Evolutionary conservation across 1,284 basidiomycete genomes (phyloP).

Genomic region (Fomitopsis betulina): DNA sequence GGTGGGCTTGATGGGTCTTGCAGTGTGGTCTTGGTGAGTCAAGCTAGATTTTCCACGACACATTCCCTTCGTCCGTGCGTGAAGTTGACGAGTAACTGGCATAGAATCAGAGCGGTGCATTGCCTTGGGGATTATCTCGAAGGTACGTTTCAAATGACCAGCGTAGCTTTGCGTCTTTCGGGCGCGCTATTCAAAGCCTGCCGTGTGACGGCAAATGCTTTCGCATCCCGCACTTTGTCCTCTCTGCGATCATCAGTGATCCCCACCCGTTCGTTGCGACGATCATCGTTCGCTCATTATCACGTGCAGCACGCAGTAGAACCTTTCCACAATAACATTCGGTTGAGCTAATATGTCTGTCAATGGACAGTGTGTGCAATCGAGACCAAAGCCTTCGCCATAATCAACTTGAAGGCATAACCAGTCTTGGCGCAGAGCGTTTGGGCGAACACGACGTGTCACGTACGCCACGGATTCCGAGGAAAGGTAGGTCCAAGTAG

Average conservation of each 20-base stretch:
- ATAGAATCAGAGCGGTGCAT: background rate
- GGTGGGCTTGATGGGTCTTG: slow-evolving; percentile 23
- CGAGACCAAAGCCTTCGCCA: too few relatives aligned
- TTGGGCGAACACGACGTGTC: too few relatives aligned
- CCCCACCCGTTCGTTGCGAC: background rate
- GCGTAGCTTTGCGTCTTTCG: background rate
- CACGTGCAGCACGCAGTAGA: background rate
- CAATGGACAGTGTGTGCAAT: too few relatives aligned
- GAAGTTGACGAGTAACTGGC: background rate
- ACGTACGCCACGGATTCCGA: too few relatives aligned
- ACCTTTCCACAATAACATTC: too few relatives aligned
- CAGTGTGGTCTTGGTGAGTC: slow-evolving; percentile 15
- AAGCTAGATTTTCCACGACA: background rate
- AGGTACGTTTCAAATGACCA: background rate
- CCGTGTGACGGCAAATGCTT: too few relatives aligned
- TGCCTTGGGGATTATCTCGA: background rate
- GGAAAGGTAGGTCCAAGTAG: too few relatives aligned
- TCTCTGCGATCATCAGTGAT: background rate
- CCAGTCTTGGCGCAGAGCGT: too few relatives aligned
- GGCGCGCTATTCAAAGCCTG: too few relatives aligned
- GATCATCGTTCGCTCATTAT: background rate
- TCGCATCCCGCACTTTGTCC: background rate
- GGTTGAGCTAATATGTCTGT: too few relatives aligned
- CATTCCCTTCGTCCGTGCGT: background rate
- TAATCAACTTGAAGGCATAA: too few relatives aligned